A percentile compares a stretch with the other conserved stretches of the same genome.
phyloP scores from a whole-genome alignment of 306 rosid species.

The Cucurbita argyrosperma region DNA sequence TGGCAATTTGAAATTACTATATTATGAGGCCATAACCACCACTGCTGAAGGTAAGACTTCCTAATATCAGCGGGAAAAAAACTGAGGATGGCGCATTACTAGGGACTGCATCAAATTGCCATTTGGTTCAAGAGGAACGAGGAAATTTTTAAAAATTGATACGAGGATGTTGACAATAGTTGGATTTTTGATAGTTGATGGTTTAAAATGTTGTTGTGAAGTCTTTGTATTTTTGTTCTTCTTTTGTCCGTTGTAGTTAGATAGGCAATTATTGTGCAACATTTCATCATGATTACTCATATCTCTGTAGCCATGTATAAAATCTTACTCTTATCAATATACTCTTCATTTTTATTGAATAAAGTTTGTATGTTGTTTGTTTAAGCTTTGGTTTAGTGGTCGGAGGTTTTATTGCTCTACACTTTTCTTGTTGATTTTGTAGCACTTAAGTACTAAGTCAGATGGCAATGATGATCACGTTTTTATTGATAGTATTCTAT shows the following conservation, averaged over 20 bases:
- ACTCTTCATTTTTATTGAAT: background rate
- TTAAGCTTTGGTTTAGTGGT: background rate
- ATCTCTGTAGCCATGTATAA: background rate
- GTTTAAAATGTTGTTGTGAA: background rate
- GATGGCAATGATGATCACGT: conserved; percentile 25
- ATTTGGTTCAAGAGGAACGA: background rate
- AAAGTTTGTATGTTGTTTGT: background rate
- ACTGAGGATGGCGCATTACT: background rate
- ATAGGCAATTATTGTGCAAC: background rate
- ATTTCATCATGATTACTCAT: background rate
- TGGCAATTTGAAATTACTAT: background rate
- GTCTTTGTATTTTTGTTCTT: background rate
- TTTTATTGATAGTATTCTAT: conserved; percentile 12
- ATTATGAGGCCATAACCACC: background rate
- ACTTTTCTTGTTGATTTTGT: background rate
- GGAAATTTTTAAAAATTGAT: background rate
- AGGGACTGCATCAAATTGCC: background rate
- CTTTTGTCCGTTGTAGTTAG: background rate
- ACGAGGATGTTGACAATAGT: background rate
- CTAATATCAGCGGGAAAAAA: background rate
- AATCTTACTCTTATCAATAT: background rate
- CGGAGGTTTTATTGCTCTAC: background rate
- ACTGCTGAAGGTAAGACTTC: conserved; percentile 1
- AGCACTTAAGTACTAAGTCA: conserved; percentile 22
- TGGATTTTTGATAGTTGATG: background rate